phyloP scores from a whole-genome alignment of 2,329 filamentous ascomycete species.

The Pyricularia grisea region DNA sequence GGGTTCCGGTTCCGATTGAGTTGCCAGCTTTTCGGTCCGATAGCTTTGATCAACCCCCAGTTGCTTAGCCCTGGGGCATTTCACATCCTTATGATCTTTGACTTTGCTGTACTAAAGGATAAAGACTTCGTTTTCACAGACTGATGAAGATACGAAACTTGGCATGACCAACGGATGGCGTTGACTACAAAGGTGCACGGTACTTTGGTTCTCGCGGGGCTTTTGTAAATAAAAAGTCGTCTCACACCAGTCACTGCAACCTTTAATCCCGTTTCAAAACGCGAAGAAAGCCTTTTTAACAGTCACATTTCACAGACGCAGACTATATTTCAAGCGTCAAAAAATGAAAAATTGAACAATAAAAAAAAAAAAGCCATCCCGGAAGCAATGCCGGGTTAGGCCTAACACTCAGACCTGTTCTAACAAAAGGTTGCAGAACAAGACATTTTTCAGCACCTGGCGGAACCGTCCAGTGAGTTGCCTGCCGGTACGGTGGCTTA shows the following conservation, averaged over 20 bases:
- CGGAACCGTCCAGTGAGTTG: neutral
- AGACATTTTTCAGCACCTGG: neutral
- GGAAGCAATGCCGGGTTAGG: too few species aligned
- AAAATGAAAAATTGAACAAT: too few species aligned
- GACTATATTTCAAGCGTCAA: too few species aligned
- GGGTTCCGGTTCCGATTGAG: constrained; percentile 28
- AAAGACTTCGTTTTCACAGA: neutral
- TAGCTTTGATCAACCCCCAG: neutral
- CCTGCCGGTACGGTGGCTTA: neutral
- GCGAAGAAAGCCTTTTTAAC: too few species aligned
- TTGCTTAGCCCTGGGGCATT: neutral
- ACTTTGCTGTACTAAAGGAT: neutral
- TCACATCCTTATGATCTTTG: neutral
- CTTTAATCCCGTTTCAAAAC: too few species aligned
- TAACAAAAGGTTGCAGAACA: neutral
- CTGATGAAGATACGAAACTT: neutral
- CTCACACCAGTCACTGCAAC: neutral
- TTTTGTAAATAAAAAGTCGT: neutral
- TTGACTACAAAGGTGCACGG: neutral
- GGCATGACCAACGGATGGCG: neutral
- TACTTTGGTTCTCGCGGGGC: neutral
- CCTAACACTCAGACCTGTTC: neutral
- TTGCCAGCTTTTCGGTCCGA: neutral
- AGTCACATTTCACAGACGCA: too few species aligned
- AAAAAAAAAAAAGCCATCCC: too few species aligned